phyloP scores from a whole-genome alignment of 169 alveolate species.

The Cryptosporidium meleagridis region DNA sequence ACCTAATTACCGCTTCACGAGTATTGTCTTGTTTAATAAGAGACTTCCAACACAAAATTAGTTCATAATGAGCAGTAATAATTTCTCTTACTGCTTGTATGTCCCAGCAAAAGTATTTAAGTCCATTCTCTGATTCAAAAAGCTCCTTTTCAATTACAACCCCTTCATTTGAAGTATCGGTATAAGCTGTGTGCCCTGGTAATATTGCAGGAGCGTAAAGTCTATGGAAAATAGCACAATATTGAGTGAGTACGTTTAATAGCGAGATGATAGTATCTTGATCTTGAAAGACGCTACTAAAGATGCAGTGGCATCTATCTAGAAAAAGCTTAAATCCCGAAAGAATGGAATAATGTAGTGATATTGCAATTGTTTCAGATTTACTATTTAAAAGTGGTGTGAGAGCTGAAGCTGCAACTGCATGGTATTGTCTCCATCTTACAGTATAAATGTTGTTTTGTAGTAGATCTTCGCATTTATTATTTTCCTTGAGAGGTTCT shows the following conservation, averaged over 20 bases:
- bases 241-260: slow-evolving; percentile 28
- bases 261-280: slow-evolving; percentile 8
- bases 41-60: slow-evolving; percentile 61
- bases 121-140: slow-evolving; percentile 48
- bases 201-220: slow-evolving; percentile 58
- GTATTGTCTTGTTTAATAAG: slow-evolving; percentile 38
- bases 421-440: slow-evolving; percentile 68
- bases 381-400: slow-evolving; percentile 52
- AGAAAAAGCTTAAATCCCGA: slow-evolving; percentile 59
- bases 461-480: slow-evolving; percentile 37
- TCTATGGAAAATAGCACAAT: slow-evolving; percentile 70
- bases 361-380: slow-evolving; percentile 57
- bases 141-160: slow-evolving; percentile 26
- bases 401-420: slow-evolving; percentile 36
- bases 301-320: slow-evolving; percentile 44
- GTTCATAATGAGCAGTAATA: slow-evolving; percentile 53
- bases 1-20: slow-evolving; percentile 10
- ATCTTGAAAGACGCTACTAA: slow-evolving; percentile 13
- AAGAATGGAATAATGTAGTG: slow-evolving; percentile 56
- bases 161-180: neutral
- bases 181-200: slow-evolving; percentile 54
- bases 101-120: slow-evolving; percentile 25
- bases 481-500: slow-evolving; percentile 17
- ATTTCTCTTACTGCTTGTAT: slow-evolving; percentile 28
- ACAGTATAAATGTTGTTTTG: slow-evolving; percentile 56